Evolutionary conservation across 2,329 filamentous ascomycete genomes (phyloP), one percentile per base, ranked within the genome.

Genomic region (Daldinia sp.): DNA sequence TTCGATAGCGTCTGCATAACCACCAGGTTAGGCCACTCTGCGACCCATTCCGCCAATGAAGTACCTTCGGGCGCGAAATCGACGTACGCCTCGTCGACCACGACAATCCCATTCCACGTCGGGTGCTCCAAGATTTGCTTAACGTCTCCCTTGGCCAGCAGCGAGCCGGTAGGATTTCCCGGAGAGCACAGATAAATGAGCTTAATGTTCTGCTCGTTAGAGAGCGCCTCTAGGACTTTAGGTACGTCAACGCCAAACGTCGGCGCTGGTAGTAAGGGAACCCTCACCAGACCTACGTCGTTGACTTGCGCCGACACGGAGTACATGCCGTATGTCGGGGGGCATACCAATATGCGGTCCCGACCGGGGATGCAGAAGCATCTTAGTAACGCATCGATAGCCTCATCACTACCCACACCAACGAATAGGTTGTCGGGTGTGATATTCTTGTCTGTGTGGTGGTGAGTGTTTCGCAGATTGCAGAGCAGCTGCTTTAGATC

Each of bases 1-100:
- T 99, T 99, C 72, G 92, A 96, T n/a, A 98, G 84, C 1, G 95
- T 99, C 82, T 99, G 95, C 92, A 98, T 93, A 59, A 99, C 94
- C 15, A 97, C 93, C 23, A 99, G 83, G 77, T 99, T 99, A 51
- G 94, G 94, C 87, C 92, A 96, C 73, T 97, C 93, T 32, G 86
- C 83, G 1, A 96, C 94, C 90, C 92, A 96, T 78, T 96, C 92
- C 23, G 95, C 94, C 23, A 98, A 84, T 68, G 91, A 96, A 39
- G 91, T 84, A 23, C 86, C 88, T 13, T 90, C 88, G 4, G 88
- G 87, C 5, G 94, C 90, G 74, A 98, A 99, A 79, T 99, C 95
- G 71, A 99, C 76, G 79, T 99, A 99, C 15, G 95, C 95, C 79
- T 99, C 95, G 77, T 99, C 95, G 23, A 98, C 82, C 3, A 97